Base-by-base conservation (phyloP, 2,329 filamentous ascomycete genomes). In the Phoma sp. region DNA sequence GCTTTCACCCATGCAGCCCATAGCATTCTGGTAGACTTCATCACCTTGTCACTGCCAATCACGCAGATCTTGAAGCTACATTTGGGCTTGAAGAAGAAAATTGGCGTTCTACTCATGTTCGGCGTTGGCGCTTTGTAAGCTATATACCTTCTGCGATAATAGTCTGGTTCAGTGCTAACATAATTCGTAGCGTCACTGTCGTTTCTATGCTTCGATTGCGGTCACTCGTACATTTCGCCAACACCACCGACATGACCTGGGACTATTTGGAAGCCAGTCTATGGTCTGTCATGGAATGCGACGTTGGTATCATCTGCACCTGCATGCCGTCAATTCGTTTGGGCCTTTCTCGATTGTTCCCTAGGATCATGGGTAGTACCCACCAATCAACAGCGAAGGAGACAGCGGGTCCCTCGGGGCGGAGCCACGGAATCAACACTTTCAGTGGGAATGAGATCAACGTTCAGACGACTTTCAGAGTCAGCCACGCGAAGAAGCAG, bases 161-260 rank as follows among this genome's bases (percentile, higher is more conserved):
- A 29, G 6, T 9, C 6, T 29, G 9, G 6, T 9, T 29, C 27
- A 29, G 6, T 29, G 14, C 36, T 38, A 3, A 38, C 18, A 5
- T 38, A 10, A 18, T 18, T 23, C 5, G 8, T 41, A 78, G 75
- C 47, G 74, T 77, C 41, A 78, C 75, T 4, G 50, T 79, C 10
- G 67, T 79, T 18, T 78, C 76, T 42, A 72, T 77, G 46, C 57
- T 80, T 24, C 74, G 77, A 2, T 61, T 80, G 2, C 66, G 68
- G 6, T 72, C 72, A 4, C 65, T 79, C 4, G 69, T 79, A 40
- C 55, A 70, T 39, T 79, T 80, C 50, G 72, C 74, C 24, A 73
- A 66, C 23, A 75, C 77, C 3, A 49, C 64, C 2, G 77, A 79
- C 55, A 52, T 74, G 29, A 69, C 64, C 4, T 74, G 70, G 39